A percentile compares a stretch with the other conserved stretches of the same genome.
phyloP scores from a whole-genome alignment of 176 grass and related monocot genomes.

The Ananas comosus region DNA sequence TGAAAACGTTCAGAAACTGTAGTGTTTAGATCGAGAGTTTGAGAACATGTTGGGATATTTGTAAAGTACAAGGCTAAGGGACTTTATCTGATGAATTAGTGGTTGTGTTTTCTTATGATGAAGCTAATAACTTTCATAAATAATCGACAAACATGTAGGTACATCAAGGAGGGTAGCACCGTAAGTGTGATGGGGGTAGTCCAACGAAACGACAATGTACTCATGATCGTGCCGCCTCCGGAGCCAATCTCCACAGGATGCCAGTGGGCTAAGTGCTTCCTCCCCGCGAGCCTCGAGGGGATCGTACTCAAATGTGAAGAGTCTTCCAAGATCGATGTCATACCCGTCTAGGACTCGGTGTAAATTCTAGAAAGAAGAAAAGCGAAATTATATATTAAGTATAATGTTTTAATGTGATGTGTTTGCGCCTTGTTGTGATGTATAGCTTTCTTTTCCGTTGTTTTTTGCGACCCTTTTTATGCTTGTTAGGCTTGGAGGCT shows the following conservation, averaged over 20 bases:
- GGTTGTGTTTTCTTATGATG: background rate
- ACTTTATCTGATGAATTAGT: too few species aligned
- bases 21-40: too few species aligned
- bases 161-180: slow-evolving; percentile 9
- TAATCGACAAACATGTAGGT: background rate
- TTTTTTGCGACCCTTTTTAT: too few species aligned
- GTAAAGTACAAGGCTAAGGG: too few species aligned
- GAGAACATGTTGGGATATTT: too few species aligned
- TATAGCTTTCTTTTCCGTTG: too few species aligned
- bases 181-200: slow-evolving; percentile 6
- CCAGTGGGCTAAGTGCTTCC: background rate
- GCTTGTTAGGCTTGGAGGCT: too few species aligned
- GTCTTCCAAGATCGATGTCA: slow-evolving; percentile 1
- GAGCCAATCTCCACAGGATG: slow-evolving; percentile 5
- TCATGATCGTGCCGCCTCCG: slow-evolving; percentile 1
- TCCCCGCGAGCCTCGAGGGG: slow-evolving; percentile 2
- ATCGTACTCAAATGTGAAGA: background rate
- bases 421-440: too few species aligned
- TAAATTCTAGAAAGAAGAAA: too few species aligned
- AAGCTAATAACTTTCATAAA: background rate
- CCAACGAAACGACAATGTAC: slow-evolving; percentile 1
- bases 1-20: too few species aligned
- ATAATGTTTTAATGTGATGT: too few species aligned
- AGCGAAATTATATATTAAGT: too few species aligned
- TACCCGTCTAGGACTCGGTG: background rate